Conservation (phyloP, 2,329 filamentous ascomycete genomes). For the Sporothrix brunneoviolacea region DNA sequence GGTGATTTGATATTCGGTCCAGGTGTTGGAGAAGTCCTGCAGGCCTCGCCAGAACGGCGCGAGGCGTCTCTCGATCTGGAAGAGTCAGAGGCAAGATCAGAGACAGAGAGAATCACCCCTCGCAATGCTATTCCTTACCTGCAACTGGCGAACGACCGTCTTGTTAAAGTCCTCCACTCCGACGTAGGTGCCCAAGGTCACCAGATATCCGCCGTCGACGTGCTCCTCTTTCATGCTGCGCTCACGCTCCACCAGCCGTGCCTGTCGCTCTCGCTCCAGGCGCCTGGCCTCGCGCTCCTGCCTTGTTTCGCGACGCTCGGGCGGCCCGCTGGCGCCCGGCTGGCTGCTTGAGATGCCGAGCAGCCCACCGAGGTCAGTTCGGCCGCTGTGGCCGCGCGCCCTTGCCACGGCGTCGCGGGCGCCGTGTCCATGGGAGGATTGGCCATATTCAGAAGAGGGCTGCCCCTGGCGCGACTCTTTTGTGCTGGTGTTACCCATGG, state of each 20-base stretch:
- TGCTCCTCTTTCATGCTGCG: conserved; percentile 85
- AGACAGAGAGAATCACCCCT: no score
- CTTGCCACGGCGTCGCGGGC: conserved; percentile 16
- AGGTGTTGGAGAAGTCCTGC: conserved; percentile 78
- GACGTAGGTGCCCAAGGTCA: conserved; percentile 90
- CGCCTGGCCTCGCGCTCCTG: conserved; percentile 85
- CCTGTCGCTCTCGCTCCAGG: conserved; percentile 70
- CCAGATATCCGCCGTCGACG: conserved; percentile 88
- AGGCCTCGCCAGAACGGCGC: conserved; percentile 95
- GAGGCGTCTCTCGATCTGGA: conserved; percentile 80
- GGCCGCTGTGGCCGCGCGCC: conserved; percentile 29
- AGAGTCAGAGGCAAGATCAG: conserved; percentile 12
- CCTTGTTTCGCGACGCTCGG: conserved; percentile 73
- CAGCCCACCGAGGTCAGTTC: conserved; percentile 40
- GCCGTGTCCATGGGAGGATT: conserved; percentile 18
- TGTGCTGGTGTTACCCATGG: conserved; percentile 31
- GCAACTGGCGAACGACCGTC: conserved; percentile 75
- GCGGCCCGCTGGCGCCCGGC: conserved; percentile 33
- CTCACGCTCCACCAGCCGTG: conserved; percentile 76
- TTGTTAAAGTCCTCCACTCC: conserved; percentile 93
- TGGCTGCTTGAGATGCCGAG: conserved; percentile 37
- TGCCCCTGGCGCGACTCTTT: conserved; percentile 27
- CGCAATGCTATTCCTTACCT: conserved; percentile 62
- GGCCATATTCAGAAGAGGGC: conserved; percentile 15
- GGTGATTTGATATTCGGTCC: conserved; percentile 94